These are phyloP conservation scores for Staphylotrichum longicolle DNA, from an alignment of 495 filamentous ascomycete species.

Conservation along the genomic window DNA sequence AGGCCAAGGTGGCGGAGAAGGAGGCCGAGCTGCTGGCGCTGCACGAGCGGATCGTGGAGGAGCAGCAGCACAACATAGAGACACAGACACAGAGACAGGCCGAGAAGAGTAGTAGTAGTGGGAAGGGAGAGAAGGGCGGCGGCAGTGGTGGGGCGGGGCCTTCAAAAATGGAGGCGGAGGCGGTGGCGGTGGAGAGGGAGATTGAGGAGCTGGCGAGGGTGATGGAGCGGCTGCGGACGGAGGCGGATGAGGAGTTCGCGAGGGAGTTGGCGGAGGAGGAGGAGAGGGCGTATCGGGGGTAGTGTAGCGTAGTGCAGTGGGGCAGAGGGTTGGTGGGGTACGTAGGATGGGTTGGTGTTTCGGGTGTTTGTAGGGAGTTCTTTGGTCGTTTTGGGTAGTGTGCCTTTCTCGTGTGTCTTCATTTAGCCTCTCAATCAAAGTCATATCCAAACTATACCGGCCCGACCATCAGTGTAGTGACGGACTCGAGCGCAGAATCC, in stretches of 20 bases:
- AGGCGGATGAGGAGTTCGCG: constrained; percentile 40
- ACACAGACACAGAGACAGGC: too few relatives aligned
- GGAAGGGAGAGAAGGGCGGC: background rate
- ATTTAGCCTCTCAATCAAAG: too few relatives aligned
- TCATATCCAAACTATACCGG: too few relatives aligned
- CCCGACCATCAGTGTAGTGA: too few relatives aligned
- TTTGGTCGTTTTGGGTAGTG: too few relatives aligned
- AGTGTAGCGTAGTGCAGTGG: background rate
- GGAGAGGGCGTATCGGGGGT: constrained; percentile 22
- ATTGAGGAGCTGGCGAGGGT: constrained; percentile 27
- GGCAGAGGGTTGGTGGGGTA: background rate
- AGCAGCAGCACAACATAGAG: constrained; percentile 1
- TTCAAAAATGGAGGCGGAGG: constrained; percentile 15
- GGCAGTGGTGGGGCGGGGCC: background rate
- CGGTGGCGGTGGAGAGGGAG: constrained; percentile 29
- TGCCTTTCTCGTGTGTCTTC: too few relatives aligned
- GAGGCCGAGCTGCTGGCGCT: constrained; percentile 23
- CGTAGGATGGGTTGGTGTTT: background rate
- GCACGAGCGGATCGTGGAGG: constrained; percentile 24
- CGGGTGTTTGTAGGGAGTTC: background rate
- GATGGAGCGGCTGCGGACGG: constrained; percentile 27
- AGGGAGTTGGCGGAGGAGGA: constrained; percentile 37
- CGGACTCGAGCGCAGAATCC: too few relatives aligned
- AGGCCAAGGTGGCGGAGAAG: constrained; percentile 31
- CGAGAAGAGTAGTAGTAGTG: constrained; percentile 5